phyloP scores from a whole-genome alignment of 2,329 filamentous ascomycete species.

The Verticillium longisporum region DNA sequence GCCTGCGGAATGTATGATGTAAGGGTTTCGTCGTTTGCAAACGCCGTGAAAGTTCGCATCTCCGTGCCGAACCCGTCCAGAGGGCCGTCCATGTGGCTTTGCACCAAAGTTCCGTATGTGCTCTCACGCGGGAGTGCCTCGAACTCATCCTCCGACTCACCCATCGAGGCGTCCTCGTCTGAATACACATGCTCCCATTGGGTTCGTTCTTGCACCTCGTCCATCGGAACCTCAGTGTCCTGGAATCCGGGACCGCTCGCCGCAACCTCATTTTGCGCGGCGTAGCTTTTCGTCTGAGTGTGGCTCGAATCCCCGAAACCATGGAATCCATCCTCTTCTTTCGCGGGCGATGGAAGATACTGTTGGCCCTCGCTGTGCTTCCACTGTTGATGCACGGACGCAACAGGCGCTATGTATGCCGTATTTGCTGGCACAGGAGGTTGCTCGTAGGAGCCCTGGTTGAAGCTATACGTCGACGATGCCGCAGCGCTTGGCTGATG shows the following conservation, averaged over 20 bases:
- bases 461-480: background rate
- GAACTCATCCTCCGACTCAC: slow-evolving; percentile 53
- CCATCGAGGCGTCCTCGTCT: slow-evolving; percentile 57
- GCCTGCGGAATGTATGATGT: slow-evolving; percentile 61
- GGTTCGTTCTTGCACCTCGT: slow-evolving; percentile 2
- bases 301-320: background rate
- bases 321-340: slow-evolving; percentile 1
- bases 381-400: slow-evolving; percentile 9
- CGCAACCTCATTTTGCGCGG: background rate
- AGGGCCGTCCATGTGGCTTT: slow-evolving; percentile 24
- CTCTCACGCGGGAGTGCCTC: slow-evolving; percentile 30
- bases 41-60: slow-evolving; percentile 41
- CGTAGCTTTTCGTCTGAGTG: background rate
- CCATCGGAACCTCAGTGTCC: background rate
- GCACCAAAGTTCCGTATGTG: slow-evolving; percentile 30
- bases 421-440: background rate
- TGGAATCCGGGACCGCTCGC: background rate
- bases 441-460: background rate
- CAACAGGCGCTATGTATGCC: slow-evolving; percentile 5
- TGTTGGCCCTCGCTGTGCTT: background rate
- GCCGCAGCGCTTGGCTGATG: background rate
- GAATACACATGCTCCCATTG: slow-evolving; percentile 37
- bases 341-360: background rate
- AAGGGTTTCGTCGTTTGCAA: slow-evolving; percentile 44
- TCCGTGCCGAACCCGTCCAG: slow-evolving; percentile 36